Evolutionary conservation across 768 basidiomycete genomes (phyloP), one percentile per base, ranked within the genome.

Genomic region (Mycena kentingensis): DNA sequence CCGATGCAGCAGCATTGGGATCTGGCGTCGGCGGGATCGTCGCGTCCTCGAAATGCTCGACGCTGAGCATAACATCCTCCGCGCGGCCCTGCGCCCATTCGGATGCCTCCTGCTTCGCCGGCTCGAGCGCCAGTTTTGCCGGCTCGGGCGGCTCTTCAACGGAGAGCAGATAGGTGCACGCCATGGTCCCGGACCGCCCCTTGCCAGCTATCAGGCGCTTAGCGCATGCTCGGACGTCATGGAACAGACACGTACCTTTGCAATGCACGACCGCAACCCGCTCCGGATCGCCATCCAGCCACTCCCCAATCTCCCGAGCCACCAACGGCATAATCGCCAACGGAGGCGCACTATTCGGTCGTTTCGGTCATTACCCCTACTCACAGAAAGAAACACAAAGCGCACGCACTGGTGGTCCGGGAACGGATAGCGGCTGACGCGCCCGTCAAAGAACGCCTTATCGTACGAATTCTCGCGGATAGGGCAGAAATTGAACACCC

Each of bases 401-500:
- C 15, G 29, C 11, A 77, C 88, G 68, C 58, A 90, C 84, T 93
- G 89, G 65, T 95, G 93, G 64, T 95, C 93, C 19, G 93, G 93
- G 64, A 91, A 93, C 0, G 93, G 93, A 63, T 88, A 93, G 46
- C 92, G 74, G 60, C 87, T 90, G 16, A 93, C 87, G 35, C 89
- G 75, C 7, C 85, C 83, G 12, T 79, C 78, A 64, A 94, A 94
- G 31, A 85, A 70, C 39, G 71, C 69, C 2, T 85, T 72, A 3
- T 84, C 79, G 67, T 96, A 96, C 5, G 83, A 78, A 64, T 94
- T 94, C 68, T 94, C 93, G 56, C 74, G 77, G 7, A 85, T 61
- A 0, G 92, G 91, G 58, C 92, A 94, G 53, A 94, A 84, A 67
- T 96, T 94, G 77, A 90, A 93, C 10, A 94, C 81, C 85, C 90